Conservation (phyloP, 2,329 filamentous ascomycete species). For the Colletotrichum spaethianum region DNA sequence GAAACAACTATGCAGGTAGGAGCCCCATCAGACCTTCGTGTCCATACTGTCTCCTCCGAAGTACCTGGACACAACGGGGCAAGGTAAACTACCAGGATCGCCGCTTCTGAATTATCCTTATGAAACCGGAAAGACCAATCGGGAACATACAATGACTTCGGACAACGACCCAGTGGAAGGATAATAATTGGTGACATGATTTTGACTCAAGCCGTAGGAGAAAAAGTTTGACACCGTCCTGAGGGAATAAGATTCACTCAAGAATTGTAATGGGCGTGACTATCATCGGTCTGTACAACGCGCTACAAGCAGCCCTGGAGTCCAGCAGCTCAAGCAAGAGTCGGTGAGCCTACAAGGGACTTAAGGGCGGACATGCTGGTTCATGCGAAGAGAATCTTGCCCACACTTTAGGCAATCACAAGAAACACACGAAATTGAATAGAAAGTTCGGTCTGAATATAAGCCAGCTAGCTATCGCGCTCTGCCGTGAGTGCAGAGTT, state of each 20-base stretch:
- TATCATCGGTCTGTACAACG: background rate
- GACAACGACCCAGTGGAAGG: background rate
- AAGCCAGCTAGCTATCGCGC: background rate
- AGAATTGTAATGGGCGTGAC: background rate
- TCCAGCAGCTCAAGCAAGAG: background rate
- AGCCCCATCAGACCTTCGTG: background rate
- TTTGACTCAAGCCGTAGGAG: background rate
- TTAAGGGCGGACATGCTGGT: background rate
- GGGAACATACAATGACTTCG: background rate
- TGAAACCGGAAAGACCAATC: too few relatives aligned
- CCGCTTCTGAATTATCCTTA: background rate
- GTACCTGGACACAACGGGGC: background rate
- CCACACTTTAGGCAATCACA: background rate
- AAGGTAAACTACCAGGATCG: background rate
- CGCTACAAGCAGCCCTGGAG: background rate
- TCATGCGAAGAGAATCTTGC: background rate
- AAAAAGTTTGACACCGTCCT: background rate
- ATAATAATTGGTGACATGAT: background rate
- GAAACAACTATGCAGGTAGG: background rate
- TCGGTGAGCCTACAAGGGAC: background rate
- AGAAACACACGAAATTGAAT: too few relatives aligned
- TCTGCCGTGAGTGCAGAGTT: background rate
- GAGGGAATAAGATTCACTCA: background rate
- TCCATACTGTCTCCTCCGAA: background rate
- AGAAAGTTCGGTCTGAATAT: background rate